Evolutionary conservation across 164 flowering plant genomes (phyloP).

Genomic region (Echeveria elegans): DNA sequence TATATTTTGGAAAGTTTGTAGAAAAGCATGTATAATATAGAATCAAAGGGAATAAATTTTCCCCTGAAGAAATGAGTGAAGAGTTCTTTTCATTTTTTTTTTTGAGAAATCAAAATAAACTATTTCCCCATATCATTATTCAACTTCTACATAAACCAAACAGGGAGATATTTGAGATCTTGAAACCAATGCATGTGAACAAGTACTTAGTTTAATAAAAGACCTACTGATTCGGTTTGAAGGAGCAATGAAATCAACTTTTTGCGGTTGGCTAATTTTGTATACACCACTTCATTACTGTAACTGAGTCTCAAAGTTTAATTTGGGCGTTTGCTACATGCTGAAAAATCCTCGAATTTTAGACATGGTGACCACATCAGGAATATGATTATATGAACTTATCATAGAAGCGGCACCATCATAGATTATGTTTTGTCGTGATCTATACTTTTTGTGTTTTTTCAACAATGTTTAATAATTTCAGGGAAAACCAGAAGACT

Average conservation of each 20-base stretch:
- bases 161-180: neutral
- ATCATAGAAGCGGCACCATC: neutral
- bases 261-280: neutral
- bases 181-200: neutral
- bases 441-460: neutral
- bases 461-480: neutral
- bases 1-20: neutral
- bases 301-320: neutral
- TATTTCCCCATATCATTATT: too few relatives aligned
- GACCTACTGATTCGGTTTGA: neutral
- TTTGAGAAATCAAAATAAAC: too few relatives aligned
- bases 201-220: neutral
- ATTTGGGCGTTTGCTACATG: neutral
- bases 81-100: neutral
- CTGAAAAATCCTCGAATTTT: neutral
- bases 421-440: neutral
- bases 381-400: neutral
- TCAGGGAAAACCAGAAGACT: constrained; percentile 29
- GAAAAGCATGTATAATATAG: neutral
- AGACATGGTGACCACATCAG: neutral
- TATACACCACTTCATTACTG: neutral
- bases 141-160: too few relatives aligned
- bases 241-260: neutral
- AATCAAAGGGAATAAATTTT: neutral
- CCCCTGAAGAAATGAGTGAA: neutral